A percentile compares a stretch with the other conserved stretches of the same genome.
Evolutionary conservation across 148 eudicot species (phyloP).

Genomic region (Euryodendron excelsum): DNA sequence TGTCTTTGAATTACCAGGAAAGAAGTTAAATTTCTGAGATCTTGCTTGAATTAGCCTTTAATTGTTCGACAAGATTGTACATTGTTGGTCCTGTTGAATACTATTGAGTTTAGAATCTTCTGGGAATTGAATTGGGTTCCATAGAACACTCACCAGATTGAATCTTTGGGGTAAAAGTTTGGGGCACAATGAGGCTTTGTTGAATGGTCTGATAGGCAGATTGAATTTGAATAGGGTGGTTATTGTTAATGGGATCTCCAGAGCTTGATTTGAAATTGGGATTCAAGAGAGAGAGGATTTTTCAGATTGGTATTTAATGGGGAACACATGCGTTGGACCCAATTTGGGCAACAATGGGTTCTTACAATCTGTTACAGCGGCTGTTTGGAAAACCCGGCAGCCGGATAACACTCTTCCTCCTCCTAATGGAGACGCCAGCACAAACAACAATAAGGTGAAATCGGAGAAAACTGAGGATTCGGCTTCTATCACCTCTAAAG

Average conservation of each 20-base stretch:
- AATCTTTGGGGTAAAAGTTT: neutral
- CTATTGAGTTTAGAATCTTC: neutral
- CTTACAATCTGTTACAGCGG: slow-evolving; percentile 37
- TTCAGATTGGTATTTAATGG: slow-evolving; percentile 24
- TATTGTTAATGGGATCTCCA: slow-evolving; percentile 8
- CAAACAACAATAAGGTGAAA: slow-evolving; percentile 2
- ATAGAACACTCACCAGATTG: neutral
- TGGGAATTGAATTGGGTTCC: neutral
- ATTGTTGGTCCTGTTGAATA: no score
- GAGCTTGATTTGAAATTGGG: neutral
- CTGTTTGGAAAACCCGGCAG: slow-evolving; percentile 27
- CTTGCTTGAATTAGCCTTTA: neutral
- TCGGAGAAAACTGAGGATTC: slow-evolving; percentile 7
- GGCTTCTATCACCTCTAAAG: slow-evolving; percentile 5
- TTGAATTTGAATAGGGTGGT: neutral
- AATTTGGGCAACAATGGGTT: slow-evolving; percentile 36
- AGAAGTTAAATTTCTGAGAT: neutral
- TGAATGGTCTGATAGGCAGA: slow-evolving; percentile 5
- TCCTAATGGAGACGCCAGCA: slow-evolving; percentile 13
- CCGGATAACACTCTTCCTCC: slow-evolving; percentile 22
- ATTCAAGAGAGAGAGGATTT: slow-evolving; percentile 11
- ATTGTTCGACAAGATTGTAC: neutral
- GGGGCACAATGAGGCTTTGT: neutral
- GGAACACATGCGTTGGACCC: slow-evolving; percentile 38
- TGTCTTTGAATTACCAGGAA: neutral